Percentiles rank a stretch among this genome's conserved stretches.
These are phyloP conservation scores for Guadua angustifolia DNA, from an alignment of 176 grass and related monocot species.

Conservation along the genomic window DNA sequence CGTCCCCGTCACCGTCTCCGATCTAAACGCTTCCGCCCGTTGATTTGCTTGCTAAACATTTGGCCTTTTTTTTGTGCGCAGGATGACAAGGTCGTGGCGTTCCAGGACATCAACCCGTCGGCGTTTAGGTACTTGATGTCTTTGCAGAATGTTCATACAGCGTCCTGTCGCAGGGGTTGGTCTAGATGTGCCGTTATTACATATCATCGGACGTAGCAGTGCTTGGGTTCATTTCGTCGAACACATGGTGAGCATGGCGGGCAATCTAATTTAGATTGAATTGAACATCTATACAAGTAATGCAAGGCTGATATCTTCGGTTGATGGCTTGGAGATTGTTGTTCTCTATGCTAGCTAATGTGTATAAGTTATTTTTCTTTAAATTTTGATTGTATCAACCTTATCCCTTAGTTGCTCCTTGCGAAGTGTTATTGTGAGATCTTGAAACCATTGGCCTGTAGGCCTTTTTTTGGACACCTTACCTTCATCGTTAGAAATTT, in stretches of 20 bases:
- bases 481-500: not conserved
- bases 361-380: not conserved
- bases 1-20: not conserved
- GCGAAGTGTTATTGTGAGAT: not conserved
- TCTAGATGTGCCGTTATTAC: not conserved
- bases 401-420: not conserved
- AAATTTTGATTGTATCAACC: not conserved
- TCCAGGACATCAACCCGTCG: conserved; percentile 83
- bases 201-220: not conserved
- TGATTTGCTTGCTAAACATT: not conserved
- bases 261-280: conserved; percentile 8
- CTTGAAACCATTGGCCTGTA: not conserved
- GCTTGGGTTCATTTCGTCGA: conserved; percentile 35
- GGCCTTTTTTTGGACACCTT: not conserved
- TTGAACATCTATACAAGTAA: not conserved
- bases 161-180: not conserved
- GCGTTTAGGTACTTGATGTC: conserved; percentile 70
- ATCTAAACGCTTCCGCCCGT: not conserved
- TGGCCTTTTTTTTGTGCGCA: conserved; percentile 28
- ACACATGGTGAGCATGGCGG: not conserved
- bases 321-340: conserved; percentile 9
- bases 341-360: not conserved
- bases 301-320: not conserved
- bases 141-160: not conserved
- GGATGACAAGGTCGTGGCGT: conserved; percentile 91